Evolutionary conservation across 140 eudicot genomes (phyloP).

Genomic region (Anethum foeniculum): DNA sequence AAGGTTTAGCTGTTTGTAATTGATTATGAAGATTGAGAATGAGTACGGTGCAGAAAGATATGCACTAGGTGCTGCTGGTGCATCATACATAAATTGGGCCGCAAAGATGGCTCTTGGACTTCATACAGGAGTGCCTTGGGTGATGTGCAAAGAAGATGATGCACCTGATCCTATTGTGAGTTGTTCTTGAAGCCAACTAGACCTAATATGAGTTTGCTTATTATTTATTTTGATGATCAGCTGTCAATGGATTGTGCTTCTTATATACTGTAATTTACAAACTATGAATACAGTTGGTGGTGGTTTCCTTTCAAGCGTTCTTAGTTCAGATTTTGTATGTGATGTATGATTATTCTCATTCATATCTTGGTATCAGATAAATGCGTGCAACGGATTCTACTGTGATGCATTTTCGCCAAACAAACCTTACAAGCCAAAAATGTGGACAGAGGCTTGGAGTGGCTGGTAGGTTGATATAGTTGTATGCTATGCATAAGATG

Average conservation of each 20-base stretch:
- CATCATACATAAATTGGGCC: slow-evolving; percentile 71
- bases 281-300: not conserved
- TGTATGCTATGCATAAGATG: not conserved
- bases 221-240: not conserved
- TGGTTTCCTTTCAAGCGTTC: not conserved
- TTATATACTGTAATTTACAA: not conserved
- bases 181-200: slow-evolving; percentile 4
- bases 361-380: slow-evolving; percentile 46
- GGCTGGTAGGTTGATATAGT: slow-evolving; percentile 53
- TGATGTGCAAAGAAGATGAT: slow-evolving; percentile 85
- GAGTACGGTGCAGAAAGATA: slow-evolving; percentile 63
- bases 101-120: slow-evolving; percentile 80
- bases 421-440: slow-evolving; percentile 73
- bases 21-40: slow-evolving; percentile 63
- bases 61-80: slow-evolving; percentile 61
- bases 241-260: not conserved
- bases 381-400: slow-evolving; percentile 87
- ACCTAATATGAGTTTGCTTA: not conserved
- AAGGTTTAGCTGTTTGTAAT: not conserved
- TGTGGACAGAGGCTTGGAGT: slow-evolving; percentile 99
- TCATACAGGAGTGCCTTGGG: slow-evolving; percentile 84
- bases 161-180: slow-evolving; percentile 94
- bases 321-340: not conserved
- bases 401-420: slow-evolving; percentile 72
- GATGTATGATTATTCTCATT: not conserved